phyloP scores from a whole-genome alignment of 1,139 yeast species.

The Waltiozyma sp. region DNA sequence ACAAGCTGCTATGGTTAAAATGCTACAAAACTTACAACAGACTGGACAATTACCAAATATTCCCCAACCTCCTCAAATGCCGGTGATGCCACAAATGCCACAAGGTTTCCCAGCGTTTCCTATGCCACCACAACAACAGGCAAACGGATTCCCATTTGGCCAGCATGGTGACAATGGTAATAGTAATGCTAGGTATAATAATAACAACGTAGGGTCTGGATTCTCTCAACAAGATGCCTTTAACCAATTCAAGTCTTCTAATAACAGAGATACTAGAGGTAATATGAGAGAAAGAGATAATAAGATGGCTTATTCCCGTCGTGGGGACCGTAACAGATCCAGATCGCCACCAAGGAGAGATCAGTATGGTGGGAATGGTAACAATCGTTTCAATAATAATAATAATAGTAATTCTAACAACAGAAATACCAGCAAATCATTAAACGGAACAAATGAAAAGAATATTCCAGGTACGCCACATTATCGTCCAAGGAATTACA shows the following conservation, averaged over 20 bases:
- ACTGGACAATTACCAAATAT: slow-evolving; percentile 3
- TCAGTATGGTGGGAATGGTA: slow-evolving; percentile 1
- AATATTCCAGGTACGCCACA: slow-evolving; percentile 64
- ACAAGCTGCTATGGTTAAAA: slow-evolving; percentile 1
- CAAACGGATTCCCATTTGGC: slow-evolving; percentile 3
- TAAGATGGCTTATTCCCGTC: slow-evolving; percentile 8
- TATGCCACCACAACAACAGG: slow-evolving; percentile 13
- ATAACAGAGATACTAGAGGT: slow-evolving; percentile 12
- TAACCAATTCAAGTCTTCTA: slow-evolving; percentile 17
- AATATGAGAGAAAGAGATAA: slow-evolving; percentile 15
- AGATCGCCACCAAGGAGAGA: slow-evolving; percentile 17
- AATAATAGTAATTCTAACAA: neutral
- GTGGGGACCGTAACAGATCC: slow-evolving; percentile 14
- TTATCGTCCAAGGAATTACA: slow-evolving; percentile 60
- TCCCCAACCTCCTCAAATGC: slow-evolving; percentile 17
- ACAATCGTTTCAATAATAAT: neutral
- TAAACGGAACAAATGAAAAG: slow-evolving; percentile 37
- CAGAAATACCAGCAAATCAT: neutral
- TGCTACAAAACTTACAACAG: slow-evolving; percentile 1
- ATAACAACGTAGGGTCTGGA: neutral
- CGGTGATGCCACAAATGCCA: slow-evolving; percentile 29
- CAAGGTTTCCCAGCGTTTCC: slow-evolving; percentile 18
- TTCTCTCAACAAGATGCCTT: slow-evolving; percentile 17
- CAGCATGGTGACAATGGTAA: neutral
- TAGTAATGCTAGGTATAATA: neutral